Evolutionary conservation across 768 basidiomycete genomes (phyloP).

Genomic region (Panaeolus papilionaceus): DNA sequence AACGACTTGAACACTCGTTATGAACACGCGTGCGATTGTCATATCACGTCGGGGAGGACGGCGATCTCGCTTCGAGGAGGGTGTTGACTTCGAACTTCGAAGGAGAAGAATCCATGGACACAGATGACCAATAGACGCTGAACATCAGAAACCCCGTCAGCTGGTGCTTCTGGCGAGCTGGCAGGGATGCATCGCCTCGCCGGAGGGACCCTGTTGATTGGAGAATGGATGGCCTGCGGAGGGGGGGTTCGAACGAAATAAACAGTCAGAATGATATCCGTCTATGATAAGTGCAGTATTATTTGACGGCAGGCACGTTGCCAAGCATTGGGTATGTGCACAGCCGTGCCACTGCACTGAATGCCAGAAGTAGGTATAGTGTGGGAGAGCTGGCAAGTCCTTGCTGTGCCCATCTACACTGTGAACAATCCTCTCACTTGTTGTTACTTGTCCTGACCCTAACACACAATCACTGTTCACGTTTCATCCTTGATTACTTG

Average conservation of each 20-base stretch:
- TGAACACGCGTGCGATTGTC: too few relatives aligned
- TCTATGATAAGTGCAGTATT: too few relatives aligned
- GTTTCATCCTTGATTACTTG: not conserved
- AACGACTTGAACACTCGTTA: too few relatives aligned
- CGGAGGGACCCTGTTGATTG: not conserved
- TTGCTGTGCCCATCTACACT: not conserved
- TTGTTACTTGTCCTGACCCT: not conserved
- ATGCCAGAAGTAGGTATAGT: not conserved
- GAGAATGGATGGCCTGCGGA: not conserved
- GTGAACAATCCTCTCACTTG: not conserved
- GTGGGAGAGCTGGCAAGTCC: not conserved
- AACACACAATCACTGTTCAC: not conserved
- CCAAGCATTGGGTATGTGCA: not conserved
- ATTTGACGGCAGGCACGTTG: not conserved
- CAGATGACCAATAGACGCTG: not conserved
- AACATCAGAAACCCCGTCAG: not conserved
- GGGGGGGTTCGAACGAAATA: constrained; percentile 3
- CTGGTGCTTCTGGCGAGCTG: not conserved
- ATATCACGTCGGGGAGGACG: not conserved
- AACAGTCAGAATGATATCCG: not conserved
- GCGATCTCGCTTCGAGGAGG: not conserved
- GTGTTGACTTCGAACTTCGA: not conserved
- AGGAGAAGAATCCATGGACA: not conserved
- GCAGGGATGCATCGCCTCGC: not conserved
- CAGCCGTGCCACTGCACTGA: constrained; percentile 1